Base-by-base conservation (phyloP, 1,139 yeast species). In the Hemisphaericaspora lyxosophila region DNA sequence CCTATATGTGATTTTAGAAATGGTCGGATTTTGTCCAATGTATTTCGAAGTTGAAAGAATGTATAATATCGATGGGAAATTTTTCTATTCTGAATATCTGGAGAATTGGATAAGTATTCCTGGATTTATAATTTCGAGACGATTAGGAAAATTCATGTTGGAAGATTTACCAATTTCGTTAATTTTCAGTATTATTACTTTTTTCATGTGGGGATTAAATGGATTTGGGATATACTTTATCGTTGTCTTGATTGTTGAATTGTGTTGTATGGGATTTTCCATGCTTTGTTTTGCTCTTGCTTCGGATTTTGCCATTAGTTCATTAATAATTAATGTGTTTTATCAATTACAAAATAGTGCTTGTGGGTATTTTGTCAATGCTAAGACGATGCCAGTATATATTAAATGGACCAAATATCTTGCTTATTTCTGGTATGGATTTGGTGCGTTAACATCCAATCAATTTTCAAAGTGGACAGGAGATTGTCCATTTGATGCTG, bases 331-430 rank as follows among this genome's bases (percentile, higher is more conserved):
- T 23, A 84, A 83, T 49, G 57, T 78, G 34, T 70, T 78, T 41
- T 82, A 78, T 52, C 85, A 87, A 20, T 59, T 82, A 24, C 86
- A 84, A 51, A 78, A 85, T 34, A 75, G 82, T 67, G 85, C 87
- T 0, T 81, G 86, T 57, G 95, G 95, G 1, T 84, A 76, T 55
- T 85, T 82, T 50, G 83, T 80, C 17, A 85, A 83, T 54, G 76
- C 87, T 0, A 62, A 67, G 12, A 69, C 78, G 2, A 73, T 84
- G 80, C 92, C 94, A 0, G 90, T 83, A 3, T 85, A 85, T 51
- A 90, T 85, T 7, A 69, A 88, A 18, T 85, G 95, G 95, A 71
- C 82, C 8, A 82, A 81, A 51, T 85, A 83, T 57, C 61, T 80
- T 38, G 80, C 89, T 0, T 81, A 77, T 50, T 73, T 82, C 38